These are phyloP conservation scores for Maudiozyma serrabonitensis DNA, from an alignment of 805 yeast species.

Conservation along the genomic window DNA sequence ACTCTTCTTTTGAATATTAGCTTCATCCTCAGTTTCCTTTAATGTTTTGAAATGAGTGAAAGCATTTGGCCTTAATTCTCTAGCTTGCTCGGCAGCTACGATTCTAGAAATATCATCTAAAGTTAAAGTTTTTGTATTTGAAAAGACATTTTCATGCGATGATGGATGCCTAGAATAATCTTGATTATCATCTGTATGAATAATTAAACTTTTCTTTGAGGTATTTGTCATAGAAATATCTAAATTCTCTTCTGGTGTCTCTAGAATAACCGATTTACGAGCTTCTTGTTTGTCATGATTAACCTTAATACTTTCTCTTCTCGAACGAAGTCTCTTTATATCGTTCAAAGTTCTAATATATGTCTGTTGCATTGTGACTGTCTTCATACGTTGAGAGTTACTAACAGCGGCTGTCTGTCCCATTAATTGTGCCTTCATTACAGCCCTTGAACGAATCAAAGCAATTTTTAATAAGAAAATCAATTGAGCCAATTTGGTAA, in stretches of 20 bases:
- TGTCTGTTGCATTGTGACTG: slow-evolving; percentile 34
- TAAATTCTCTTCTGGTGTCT: slow-evolving; percentile 34
- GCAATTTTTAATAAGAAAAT: slow-evolving; percentile 76
- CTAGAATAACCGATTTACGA: slow-evolving; percentile 55
- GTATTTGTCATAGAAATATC: not conserved
- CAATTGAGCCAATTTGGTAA: slow-evolving; percentile 65
- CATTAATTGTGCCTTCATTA: slow-evolving; percentile 37
- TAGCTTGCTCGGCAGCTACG: slow-evolving; percentile 93
- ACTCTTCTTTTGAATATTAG: slow-evolving; percentile 14
- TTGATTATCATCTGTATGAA: not conserved
- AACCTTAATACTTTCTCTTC: slow-evolving; percentile 49
- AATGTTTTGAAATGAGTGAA: slow-evolving; percentile 62
- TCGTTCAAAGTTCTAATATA: slow-evolving; percentile 66
- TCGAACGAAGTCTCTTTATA: slow-evolving; percentile 64
- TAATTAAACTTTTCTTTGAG: slow-evolving; percentile 22
- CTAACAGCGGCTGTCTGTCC: slow-evolving; percentile 7
- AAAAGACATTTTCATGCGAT: slow-evolving; percentile 35
- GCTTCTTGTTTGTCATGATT: slow-evolving; percentile 48
- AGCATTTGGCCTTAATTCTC: slow-evolving; percentile 88
- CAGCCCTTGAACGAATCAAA: slow-evolving; percentile 57
- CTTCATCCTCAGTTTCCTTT: slow-evolving; percentile 24
- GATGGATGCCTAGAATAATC: not conserved
- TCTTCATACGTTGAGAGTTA: slow-evolving; percentile 8
- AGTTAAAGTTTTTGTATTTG: slow-evolving; percentile 77
- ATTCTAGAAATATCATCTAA: slow-evolving; percentile 94